Percentiles rank a stretch among this genome's conserved stretches.
Conservation (phyloP, 1,284 basidiomycete genomes). For the Moesziomyces sp. region DNA sequence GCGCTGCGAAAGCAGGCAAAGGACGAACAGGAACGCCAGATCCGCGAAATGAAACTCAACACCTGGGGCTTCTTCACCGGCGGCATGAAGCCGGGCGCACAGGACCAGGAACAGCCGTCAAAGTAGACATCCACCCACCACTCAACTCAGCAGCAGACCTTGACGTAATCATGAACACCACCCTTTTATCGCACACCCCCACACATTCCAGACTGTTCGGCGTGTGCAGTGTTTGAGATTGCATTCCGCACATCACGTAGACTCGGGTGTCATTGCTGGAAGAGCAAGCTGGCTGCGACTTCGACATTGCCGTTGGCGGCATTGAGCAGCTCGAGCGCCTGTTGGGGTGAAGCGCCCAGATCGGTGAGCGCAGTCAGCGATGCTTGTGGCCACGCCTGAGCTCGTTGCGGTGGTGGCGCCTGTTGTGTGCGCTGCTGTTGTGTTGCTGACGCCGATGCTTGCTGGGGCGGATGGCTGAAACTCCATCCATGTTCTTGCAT, state of each 20-base stretch:
- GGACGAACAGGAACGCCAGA: conserved; percentile 83
- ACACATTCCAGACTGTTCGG: too few relatives aligned
- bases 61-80: conserved; percentile 59
- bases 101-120: background rate
- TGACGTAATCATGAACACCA: too few relatives aligned
- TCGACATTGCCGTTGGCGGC: conserved; percentile 87
- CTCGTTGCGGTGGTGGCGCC: conserved; percentile 13
- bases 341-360: conserved; percentile 77
- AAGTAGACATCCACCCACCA: background rate
- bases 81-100: conserved; percentile 17
- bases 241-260: too few relatives aligned
- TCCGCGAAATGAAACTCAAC: conserved; percentile 70
- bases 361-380: conserved; percentile 71
- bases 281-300: conserved; percentile 85
- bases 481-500: conserved; percentile 65
- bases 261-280: conserved; percentile 68
- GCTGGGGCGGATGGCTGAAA: conserved; percentile 27
- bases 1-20: conserved; percentile 82
- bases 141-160: too few relatives aligned
- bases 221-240: too few relatives aligned
- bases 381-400: conserved; percentile 59
- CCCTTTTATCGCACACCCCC: too few relatives aligned
- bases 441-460: background rate
- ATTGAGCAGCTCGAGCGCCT: conserved; percentile 80
- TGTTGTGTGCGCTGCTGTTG: conserved; percentile 32